phyloP scores from a whole-genome alignment of 75 land plant species.

The Pinus tabuliformis region DNA sequence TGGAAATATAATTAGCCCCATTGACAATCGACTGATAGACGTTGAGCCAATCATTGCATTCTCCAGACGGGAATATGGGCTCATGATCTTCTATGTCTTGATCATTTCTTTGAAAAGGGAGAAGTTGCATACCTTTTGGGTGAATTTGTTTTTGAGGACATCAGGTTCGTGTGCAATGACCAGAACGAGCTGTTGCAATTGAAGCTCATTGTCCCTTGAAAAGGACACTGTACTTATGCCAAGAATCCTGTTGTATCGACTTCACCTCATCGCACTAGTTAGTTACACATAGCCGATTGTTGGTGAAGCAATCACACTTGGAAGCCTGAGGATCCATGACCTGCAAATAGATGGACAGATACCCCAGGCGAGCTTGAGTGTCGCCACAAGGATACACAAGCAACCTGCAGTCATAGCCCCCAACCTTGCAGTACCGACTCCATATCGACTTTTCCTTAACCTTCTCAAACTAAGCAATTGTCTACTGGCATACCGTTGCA shows the following conservation, averaged over 20 bases:
- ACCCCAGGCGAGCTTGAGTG: slow-evolving; percentile 51
- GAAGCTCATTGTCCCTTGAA: too few species aligned
- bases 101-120: slow-evolving; percentile 96
- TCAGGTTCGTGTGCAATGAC: too few species aligned
- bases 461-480: slow-evolving; percentile 40
- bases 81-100: slow-evolving; percentile 98
- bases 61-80: slow-evolving; percentile 94
- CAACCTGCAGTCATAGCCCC: slow-evolving; percentile 52
- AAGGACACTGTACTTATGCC: too few species aligned
- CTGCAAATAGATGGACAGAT: too few species aligned
- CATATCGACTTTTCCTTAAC: slow-evolving; percentile 51
- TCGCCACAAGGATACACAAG: slow-evolving; percentile 49
- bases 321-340: too few species aligned
- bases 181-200: too few species aligned
- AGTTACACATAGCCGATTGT: too few species aligned
- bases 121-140: too few species aligned
- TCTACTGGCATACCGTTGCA: slow-evolving; percentile 45
- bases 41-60: slow-evolving; percentile 85
- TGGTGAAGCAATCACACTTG: too few species aligned
- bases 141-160: too few species aligned
- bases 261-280: too few species aligned
- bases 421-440: slow-evolving; percentile 54
- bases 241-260: too few species aligned
- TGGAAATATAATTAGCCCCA: slow-evolving; percentile 80
- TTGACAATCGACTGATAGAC: slow-evolving; percentile 90